phyloP scores from a whole-genome alignment of 1,139 yeast species.

The Yamadazyma mexicana region DNA sequence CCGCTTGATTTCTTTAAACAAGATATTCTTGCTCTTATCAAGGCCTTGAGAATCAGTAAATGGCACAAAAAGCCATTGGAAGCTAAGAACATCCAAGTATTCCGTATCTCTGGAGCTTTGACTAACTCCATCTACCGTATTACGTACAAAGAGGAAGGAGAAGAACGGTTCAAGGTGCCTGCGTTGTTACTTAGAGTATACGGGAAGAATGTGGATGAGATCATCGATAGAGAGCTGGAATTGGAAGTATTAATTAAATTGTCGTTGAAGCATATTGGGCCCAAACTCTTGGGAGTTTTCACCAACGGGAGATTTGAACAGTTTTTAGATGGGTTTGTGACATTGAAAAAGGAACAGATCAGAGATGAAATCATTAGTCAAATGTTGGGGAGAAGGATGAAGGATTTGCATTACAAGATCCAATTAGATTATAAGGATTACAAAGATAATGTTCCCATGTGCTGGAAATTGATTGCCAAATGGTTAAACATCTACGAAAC shows the following conservation, averaged over 20 bases:
- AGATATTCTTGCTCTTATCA: slow-evolving; percentile 69
- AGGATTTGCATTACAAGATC: slow-evolving; percentile 84
- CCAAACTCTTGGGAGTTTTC: slow-evolving; percentile 84
- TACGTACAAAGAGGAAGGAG: slow-evolving; percentile 37
- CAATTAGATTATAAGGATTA: slow-evolving; percentile 58
- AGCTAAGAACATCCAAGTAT: slow-evolving; percentile 47
- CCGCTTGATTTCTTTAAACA: slow-evolving; percentile 84
- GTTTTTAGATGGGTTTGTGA: slow-evolving; percentile 75
- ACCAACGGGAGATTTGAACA: slow-evolving; percentile 92
- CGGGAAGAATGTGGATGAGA: slow-evolving; percentile 86
- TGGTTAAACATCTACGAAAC: slow-evolving; percentile 66
- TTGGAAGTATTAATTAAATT: slow-evolving; percentile 70
- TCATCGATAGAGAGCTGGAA: slow-evolving; percentile 85
- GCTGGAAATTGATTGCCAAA: slow-evolving; percentile 68
- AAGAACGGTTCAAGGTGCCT: slow-evolving; percentile 33
- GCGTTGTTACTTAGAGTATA: slow-evolving; percentile 73
- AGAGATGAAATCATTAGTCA: slow-evolving; percentile 75
- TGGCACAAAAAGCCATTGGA: slow-evolving; percentile 61
- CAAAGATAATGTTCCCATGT: slow-evolving; percentile 52
- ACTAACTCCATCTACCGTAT: slow-evolving; percentile 87
- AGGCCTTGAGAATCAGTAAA: slow-evolving; percentile 65
- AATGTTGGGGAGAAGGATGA: slow-evolving; percentile 94
- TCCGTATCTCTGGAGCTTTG: slow-evolving; percentile 84
- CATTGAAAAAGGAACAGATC: slow-evolving; percentile 71
- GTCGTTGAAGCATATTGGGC: slow-evolving; percentile 80